A percentile compares a stretch with the other conserved stretches of the same genome.
These are phyloP conservation scores for Scheffersomyces amazonensis DNA, from an alignment of 805 yeast species.

Conservation along the genomic window DNA sequence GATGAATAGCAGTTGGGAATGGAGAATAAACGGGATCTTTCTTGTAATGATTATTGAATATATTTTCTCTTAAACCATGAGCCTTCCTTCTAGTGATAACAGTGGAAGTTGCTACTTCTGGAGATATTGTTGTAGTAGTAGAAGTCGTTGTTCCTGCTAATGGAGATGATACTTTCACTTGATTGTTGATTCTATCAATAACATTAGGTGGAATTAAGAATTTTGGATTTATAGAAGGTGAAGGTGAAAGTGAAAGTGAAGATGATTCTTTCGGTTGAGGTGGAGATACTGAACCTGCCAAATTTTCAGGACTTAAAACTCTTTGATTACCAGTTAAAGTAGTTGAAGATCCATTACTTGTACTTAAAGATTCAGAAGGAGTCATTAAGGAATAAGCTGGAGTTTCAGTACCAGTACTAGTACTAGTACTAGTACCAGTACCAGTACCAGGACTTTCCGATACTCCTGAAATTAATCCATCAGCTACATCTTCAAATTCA, in stretches of 20 bases:
- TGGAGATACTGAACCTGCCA: background rate
- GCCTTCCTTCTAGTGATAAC: conserved; percentile 1
- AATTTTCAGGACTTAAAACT: no score
- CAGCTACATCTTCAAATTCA: conserved; percentile 42
- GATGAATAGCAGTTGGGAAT: conserved; percentile 38
- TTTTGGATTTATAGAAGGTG: background rate
- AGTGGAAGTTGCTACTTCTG: background rate
- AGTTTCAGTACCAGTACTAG: no score
- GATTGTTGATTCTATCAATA: background rate
- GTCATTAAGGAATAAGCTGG: no score
- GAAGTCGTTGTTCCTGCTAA: background rate
- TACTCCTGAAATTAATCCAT: conserved; percentile 29
- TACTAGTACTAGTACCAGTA: conserved; percentile 2
- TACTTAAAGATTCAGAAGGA: background rate
- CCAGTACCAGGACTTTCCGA: conserved; percentile 11
- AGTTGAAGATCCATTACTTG: conserved; percentile 2
- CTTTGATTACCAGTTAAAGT: background rate
- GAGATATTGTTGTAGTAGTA: background rate
- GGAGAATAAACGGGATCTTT: conserved; percentile 43
- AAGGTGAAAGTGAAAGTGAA: background rate
- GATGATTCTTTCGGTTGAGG: background rate
- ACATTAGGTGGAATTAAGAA: background rate
- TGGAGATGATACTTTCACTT: background rate
- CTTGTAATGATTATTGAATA: conserved; percentile 42
- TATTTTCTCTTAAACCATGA: conserved; percentile 7